These are phyloP conservation scores for Sindora glabra DNA, from an alignment of 306 rosid genomes.

Conservation along the genomic window DNA sequence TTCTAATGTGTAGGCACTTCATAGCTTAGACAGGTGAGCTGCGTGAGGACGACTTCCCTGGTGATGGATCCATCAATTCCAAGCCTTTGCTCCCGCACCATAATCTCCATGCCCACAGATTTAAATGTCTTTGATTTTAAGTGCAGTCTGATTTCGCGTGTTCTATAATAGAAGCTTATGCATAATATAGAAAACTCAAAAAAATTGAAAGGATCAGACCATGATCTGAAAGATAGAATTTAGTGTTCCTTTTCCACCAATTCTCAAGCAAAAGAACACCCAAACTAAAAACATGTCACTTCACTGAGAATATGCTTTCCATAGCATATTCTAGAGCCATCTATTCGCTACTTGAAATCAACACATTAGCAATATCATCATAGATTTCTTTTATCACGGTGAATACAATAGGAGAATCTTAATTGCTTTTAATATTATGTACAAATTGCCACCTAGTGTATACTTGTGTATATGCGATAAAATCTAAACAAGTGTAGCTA, in stretches of 20 bases:
- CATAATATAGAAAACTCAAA: neutral
- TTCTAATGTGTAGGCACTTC: constrained; percentile 12
- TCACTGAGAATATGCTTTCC: neutral
- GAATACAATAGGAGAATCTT: no score
- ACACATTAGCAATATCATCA: neutral
- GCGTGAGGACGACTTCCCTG: neutral
- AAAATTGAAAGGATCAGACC: neutral
- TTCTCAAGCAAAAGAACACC: constrained; percentile 1
- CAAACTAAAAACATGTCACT: neutral
- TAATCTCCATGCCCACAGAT: constrained; percentile 19
- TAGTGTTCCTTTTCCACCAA: neutral
- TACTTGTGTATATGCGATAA: no score
- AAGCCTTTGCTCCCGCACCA: constrained; percentile 15
- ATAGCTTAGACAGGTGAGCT: neutral
- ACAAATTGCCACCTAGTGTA: no score
- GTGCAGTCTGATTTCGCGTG: neutral
- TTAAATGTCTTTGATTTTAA: neutral
- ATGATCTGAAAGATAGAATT: neutral
- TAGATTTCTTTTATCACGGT: no score
- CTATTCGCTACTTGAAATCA: constrained; percentile 11
- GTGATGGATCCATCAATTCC: constrained; percentile 17
- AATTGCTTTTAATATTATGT: no score
- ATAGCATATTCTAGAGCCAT: constrained; percentile 17
- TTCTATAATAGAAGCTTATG: no score
- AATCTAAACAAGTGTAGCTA: no score